These are phyloP conservation scores for Monascus ruber DNA, from an alignment of 2,329 filamentous ascomycete genomes.

Conservation along the genomic window DNA sequence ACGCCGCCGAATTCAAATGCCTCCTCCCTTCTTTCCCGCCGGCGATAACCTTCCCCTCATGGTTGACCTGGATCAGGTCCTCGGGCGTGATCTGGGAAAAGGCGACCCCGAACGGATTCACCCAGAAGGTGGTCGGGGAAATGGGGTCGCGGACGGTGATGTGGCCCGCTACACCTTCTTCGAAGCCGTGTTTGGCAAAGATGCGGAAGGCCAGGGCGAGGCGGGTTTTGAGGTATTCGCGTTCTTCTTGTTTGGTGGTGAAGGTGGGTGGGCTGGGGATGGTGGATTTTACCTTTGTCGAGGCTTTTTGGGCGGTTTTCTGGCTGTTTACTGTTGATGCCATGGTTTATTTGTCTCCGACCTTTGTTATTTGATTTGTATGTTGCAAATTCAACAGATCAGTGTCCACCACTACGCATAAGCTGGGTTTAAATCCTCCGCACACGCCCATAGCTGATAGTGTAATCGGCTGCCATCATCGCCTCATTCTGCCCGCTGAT, in stretches of 20 bases:
- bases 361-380: no score
- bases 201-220: slow-evolving; percentile 47
- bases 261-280: slow-evolving; percentile 18
- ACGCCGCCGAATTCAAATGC: slow-evolving; percentile 38
- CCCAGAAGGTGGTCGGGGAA: slow-evolving; percentile 51
- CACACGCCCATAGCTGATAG: no score
- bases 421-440: no score
- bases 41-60: slow-evolving; percentile 50
- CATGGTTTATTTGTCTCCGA: no score
- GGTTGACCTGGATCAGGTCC: slow-evolving; percentile 56
- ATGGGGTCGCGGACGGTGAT: slow-evolving; percentile 53
- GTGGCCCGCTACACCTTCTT: slow-evolving; percentile 53
- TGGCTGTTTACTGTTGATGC: no score
- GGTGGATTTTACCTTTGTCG: no score
- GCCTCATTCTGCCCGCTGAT: no score
- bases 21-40: slow-evolving; percentile 38
- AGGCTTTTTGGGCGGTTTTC: no score
- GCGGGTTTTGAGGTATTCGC: slow-evolving; percentile 44
- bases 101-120: slow-evolving; percentile 54
- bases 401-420: no score
- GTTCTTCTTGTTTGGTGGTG: slow-evolving; percentile 34
- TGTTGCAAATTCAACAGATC: no score
- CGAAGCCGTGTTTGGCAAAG: slow-evolving; percentile 46
- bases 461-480: no score
- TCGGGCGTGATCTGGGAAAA: slow-evolving; percentile 53